Evolutionary conservation across 345 rosid species (phyloP).

Genomic region (Populus euphratica): DNA sequence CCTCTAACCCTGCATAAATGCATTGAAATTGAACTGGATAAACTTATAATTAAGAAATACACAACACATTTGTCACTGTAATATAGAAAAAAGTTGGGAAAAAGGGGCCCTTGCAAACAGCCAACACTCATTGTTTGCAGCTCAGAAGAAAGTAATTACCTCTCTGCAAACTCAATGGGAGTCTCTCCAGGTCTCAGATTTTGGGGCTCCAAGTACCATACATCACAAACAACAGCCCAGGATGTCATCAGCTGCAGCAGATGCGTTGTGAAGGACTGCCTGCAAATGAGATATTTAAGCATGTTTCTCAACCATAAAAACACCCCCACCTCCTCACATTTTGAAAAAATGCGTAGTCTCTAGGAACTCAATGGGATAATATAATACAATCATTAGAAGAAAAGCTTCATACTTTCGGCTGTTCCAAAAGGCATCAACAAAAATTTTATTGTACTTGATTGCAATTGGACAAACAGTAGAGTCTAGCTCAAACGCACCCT

Average conservation of each 20-base stretch:
- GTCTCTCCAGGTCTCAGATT: conserved; percentile 81
- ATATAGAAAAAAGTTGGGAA: background rate
- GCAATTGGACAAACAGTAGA: conserved; percentile 95
- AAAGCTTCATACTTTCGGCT: conserved; percentile 75
- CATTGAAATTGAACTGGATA: conserved; percentile 6
- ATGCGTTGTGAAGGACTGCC: conserved; percentile 97
- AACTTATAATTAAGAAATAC: background rate
- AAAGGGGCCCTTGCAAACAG: background rate
- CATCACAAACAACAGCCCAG: conserved; percentile 99
- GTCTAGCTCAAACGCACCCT: conserved; percentile 98
- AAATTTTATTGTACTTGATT: conserved; percentile 93
- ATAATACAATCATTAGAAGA: background rate
- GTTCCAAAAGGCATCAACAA: conserved; percentile 99
- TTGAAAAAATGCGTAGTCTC: background rate
- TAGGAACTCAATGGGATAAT: background rate
- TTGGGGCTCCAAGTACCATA: conserved; percentile 98
- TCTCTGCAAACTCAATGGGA: conserved; percentile 93
- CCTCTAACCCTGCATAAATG: conserved; percentile 65
- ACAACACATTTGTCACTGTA: background rate
- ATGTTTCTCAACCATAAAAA: background rate
- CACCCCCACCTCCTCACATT: background rate
- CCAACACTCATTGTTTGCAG: background rate
- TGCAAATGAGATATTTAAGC: conserved; percentile 32
- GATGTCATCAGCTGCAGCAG: conserved; percentile 97
- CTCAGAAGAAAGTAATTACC: conserved; percentile 36